A percentile compares a stretch with the other conserved stretches of the same genome.
Conservation (phyloP, 306 rosid species). For the Hippophae tibetana region DNA sequence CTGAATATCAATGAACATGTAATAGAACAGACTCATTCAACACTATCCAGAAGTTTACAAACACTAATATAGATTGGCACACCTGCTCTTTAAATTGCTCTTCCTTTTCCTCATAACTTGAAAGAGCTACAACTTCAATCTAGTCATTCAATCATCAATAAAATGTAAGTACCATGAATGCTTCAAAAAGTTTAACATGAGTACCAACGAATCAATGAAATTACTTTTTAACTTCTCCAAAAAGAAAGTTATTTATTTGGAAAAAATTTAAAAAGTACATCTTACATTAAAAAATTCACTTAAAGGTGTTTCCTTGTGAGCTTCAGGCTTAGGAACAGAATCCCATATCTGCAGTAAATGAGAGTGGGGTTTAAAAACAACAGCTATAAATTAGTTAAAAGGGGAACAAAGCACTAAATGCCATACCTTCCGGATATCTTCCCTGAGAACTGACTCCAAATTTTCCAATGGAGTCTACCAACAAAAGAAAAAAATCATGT, state of each 20-base stretch:
- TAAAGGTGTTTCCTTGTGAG: slow-evolving; percentile 79
- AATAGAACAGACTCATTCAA: slow-evolving; percentile 2
- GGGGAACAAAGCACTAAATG: slow-evolving; percentile 14
- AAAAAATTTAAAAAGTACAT: not conserved
- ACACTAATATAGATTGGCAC: slow-evolving; percentile 11
- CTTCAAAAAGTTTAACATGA: not conserved
- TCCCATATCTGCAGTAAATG: slow-evolving; percentile 78
- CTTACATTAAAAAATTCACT: slow-evolving; percentile 90
- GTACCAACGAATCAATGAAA: not conserved
- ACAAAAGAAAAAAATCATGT: slow-evolving; percentile 26
- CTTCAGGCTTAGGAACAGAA: slow-evolving; percentile 90
- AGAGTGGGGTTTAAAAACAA: slow-evolving; percentile 5
- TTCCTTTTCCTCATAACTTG: slow-evolving; percentile 98
- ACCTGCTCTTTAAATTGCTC: slow-evolving; percentile 96
- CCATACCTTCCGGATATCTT: slow-evolving; percentile 89
- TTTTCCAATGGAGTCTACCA: slow-evolving; percentile 87
- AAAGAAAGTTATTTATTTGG: not conserved
- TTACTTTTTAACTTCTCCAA: not conserved
- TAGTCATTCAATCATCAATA: slow-evolving; percentile 28
- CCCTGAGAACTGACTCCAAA: slow-evolving; percentile 92
- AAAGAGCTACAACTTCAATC: slow-evolving; percentile 97
- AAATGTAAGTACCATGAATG: slow-evolving; percentile 7
- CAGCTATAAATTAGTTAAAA: slow-evolving; percentile 4
- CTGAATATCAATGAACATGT: not conserved
- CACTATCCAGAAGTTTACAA: not conserved